Conservation (phyloP, 495 filamentous ascomycete species). For the Penicillium herquei region DNA sequence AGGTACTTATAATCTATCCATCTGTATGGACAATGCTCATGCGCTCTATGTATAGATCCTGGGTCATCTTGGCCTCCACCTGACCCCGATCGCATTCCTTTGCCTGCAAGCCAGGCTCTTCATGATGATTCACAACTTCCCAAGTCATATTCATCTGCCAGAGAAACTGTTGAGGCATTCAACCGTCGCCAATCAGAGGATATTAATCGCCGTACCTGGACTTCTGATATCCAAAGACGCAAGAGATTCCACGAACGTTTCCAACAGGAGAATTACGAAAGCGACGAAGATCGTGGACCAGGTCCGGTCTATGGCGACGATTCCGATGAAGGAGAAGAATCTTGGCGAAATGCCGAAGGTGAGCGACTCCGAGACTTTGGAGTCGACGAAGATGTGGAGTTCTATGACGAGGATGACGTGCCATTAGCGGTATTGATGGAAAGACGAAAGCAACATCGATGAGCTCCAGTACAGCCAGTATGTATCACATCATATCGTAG, state of each 20-base stretch:
- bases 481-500: too few relatives aligned
- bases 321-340: slow-evolving; percentile 53
- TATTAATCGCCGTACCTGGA: slow-evolving; percentile 34
- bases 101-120: slow-evolving; percentile 29
- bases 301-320: slow-evolving; percentile 26
- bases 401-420: slow-evolving; percentile 77
- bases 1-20: slow-evolving; percentile 37
- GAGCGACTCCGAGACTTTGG: slow-evolving; percentile 87
- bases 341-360: slow-evolving; percentile 83
- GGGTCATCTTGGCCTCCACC: slow-evolving; percentile 76
- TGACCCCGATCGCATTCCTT: slow-evolving; percentile 79
- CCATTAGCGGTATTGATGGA: slow-evolving; percentile 56
- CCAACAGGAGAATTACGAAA: slow-evolving; percentile 34
- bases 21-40: not conserved
- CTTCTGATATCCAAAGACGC: slow-evolving; percentile 38
- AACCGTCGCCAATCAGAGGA: slow-evolving; percentile 56
- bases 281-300: slow-evolving; percentile 31
- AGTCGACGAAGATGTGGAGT: slow-evolving; percentile 80
- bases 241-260: slow-evolving; percentile 51
- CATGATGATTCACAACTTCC: slow-evolving; percentile 30
- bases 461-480: not conserved
- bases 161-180: slow-evolving; percentile 55
- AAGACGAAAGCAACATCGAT: slow-evolving; percentile 18
- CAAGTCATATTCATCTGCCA: slow-evolving; percentile 32
- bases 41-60: slow-evolving; percentile 35